Conservation (phyloP, 2,329 filamentous ascomycete species). For the Lachnellula hyalina region DNA sequence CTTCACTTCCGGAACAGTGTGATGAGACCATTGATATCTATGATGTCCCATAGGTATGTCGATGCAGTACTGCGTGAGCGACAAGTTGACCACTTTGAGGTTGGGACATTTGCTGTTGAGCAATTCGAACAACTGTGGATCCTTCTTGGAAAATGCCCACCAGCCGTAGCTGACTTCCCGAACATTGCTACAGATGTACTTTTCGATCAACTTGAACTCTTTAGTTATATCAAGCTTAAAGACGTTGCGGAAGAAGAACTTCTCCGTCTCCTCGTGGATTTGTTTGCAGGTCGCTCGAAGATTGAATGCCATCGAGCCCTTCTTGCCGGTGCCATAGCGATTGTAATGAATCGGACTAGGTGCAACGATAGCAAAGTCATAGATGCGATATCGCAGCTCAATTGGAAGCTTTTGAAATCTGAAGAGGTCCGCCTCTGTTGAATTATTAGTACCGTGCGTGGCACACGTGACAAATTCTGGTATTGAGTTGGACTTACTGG, state of each 20-base stretch:
- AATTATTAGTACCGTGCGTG: background rate
- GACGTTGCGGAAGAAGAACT: conserved; percentile 19
- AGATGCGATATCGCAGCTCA: conserved; percentile 17
- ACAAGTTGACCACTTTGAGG: conserved; percentile 7
- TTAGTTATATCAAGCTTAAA: conserved; percentile 6
- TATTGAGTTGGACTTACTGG: conserved; percentile 6
- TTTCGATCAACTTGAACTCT: background rate
- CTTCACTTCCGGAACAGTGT: conserved; percentile 3
- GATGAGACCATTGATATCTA: conserved; percentile 1
- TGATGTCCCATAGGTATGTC: background rate
- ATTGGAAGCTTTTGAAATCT: conserved; percentile 15
- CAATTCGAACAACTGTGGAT: background rate
- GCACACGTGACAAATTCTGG: background rate
- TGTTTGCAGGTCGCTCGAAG: conserved; percentile 13
- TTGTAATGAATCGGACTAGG: background rate
- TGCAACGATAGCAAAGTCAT: conserved; percentile 12
- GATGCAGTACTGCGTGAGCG: conserved; percentile 1
- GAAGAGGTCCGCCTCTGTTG: conserved; percentile 12
- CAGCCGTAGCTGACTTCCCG: conserved; percentile 14
- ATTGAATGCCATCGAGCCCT: conserved; percentile 1
- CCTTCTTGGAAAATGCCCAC: conserved; percentile 3
- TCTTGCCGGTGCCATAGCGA: background rate
- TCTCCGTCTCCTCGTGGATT: conserved; percentile 11
- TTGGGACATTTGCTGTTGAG: conserved; percentile 4
- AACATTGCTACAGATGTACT: conserved; percentile 2